Percentiles rank a stretch among this genome's conserved stretches.
Evolutionary conservation across 2,329 filamentous ascomycete species (phyloP).

Genomic region (Phialemonium atrogriseum): DNA sequence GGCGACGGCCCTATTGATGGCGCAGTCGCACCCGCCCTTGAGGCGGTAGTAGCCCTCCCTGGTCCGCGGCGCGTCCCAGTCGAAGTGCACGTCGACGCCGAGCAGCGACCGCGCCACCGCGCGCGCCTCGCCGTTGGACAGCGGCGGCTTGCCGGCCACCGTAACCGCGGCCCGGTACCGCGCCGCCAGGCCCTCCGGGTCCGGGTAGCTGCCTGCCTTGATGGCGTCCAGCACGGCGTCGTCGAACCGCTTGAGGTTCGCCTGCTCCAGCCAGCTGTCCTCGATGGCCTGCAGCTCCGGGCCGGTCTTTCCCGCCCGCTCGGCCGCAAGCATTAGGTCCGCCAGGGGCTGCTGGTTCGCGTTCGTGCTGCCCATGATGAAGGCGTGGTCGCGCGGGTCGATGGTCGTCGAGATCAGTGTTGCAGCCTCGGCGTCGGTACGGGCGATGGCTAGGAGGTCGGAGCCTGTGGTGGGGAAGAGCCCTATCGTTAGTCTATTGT

Average conservation of each 20-base stretch:
- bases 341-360: conserved; percentile 73
- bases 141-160: conserved; percentile 71
- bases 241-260: conserved; percentile 79
- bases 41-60: conserved; percentile 94
- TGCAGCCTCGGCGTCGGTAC: conserved; percentile 95
- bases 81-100: conserved; percentile 77
- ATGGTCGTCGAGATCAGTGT: conserved; percentile 96
- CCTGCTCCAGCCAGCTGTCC: conserved; percentile 75
- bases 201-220: conserved; percentile 53
- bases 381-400: conserved; percentile 88
- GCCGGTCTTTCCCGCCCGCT: conserved; percentile 73
- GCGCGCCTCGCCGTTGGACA: conserved; percentile 66
- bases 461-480: conserved; percentile 48
- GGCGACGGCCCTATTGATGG: conserved; percentile 80
- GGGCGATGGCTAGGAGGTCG: conserved; percentile 83
- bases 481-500: conserved; percentile 2
- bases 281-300: conserved; percentile 81
- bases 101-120: conserved; percentile 69
- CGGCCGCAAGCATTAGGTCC: conserved; percentile 84
- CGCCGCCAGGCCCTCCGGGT: conserved; percentile 60
- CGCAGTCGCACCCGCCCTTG: conserved; percentile 83
- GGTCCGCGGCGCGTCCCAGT: conserved; percentile 92
- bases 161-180: conserved; percentile 59
- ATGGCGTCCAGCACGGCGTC: conserved; percentile 83
- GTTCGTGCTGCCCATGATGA: conserved; percentile 88